Evolutionary conservation across 352 stramenopile genomes (phyloP), one percentile per base, ranked within the genome.

Genomic region (Phytophthora tentaculata): DNA sequence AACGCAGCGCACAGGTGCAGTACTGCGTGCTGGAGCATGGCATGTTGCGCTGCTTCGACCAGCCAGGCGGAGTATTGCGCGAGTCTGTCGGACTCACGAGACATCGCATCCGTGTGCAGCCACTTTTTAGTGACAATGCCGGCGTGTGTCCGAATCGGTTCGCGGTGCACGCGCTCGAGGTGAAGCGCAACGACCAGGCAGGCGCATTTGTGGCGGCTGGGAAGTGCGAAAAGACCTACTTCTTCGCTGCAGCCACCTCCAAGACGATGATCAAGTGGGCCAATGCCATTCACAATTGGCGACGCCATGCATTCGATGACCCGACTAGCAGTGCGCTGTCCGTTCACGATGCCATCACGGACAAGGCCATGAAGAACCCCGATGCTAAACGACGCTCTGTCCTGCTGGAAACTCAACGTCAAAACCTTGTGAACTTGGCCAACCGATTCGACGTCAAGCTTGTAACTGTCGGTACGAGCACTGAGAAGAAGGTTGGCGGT

Each of bases 11-110:
- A 23, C 61, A 82, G 62, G 74, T 84, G 56, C 80, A 86, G 49
- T 94, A 88, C 69, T 89, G 84, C 52, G 81, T 90, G 57, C 71
- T 94, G 48, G 84, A 92, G 67, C 70, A 85, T 45, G 86, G 84
- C n/a, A 67, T 80, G 67, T 62, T 94, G 48, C 66, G 70, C 49
- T 90, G 71, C 65, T 84, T 78, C 48, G 72, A 83, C 49, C 56
- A 67, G 13, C 73, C 70, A n/a, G 71, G 74, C 28, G 82, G 79
- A 62, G 60, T 28, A 22, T 47, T 79, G 14, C 55, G 79, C 35
- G 75, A 80, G 26, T 73, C 71, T 22, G 61, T 94, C 17, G 73
- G 68, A 56, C 83, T 94, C 48, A 92, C 86, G 56, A 74, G 82
- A 19, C 83, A 94, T 56, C 80, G 76, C 45, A 74, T 94, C 50